Percentiles rank a stretch among this genome's conserved stretches.
Conservation (phyloP, 2,329 filamentous ascomycete species). For the Fusarium incarnatum region DNA sequence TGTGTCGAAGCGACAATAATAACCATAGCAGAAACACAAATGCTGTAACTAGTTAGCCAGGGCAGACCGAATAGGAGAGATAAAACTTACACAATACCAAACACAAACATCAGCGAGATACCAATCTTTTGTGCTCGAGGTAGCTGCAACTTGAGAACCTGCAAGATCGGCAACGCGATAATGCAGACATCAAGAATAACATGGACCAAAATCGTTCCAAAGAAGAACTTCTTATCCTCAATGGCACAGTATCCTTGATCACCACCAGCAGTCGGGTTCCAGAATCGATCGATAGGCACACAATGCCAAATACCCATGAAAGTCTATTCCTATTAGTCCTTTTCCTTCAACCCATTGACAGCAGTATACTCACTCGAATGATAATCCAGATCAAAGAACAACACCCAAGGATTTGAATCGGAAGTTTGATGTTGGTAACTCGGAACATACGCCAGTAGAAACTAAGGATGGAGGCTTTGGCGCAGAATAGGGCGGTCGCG, state of each 20-base stretch:
- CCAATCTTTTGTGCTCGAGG: conserved; percentile 46
- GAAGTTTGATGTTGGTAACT: conserved; percentile 41
- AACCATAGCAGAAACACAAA: conserved; percentile 39
- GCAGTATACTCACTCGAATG: conserved; percentile 37
- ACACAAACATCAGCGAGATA: conserved; percentile 47
- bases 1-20: conserved; percentile 35
- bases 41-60: conserved; percentile 1
- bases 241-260: conserved; percentile 20
- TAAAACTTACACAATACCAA: conserved; percentile 47
- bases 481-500: conserved; percentile 44
- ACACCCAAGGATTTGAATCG: conserved; percentile 44
- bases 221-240: conserved; percentile 50
- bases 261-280: conserved; percentile 21
- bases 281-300: conserved; percentile 31
- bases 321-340: not conserved
- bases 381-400: conserved; percentile 46
- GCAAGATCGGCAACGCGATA: conserved; percentile 46
- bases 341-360: too few relatives aligned
- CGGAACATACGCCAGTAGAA: conserved; percentile 51
- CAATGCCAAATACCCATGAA: conserved; percentile 40
- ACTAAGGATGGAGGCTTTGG: conserved; percentile 45
- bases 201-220: conserved; percentile 49
- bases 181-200: conserved; percentile 49
- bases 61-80: rapidly evolving
- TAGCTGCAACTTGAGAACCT: conserved; percentile 48